Evolutionary conservation across 371 early-diverging fungal species (phyloP).

Genomic region (Mortierella sp.): DNA sequence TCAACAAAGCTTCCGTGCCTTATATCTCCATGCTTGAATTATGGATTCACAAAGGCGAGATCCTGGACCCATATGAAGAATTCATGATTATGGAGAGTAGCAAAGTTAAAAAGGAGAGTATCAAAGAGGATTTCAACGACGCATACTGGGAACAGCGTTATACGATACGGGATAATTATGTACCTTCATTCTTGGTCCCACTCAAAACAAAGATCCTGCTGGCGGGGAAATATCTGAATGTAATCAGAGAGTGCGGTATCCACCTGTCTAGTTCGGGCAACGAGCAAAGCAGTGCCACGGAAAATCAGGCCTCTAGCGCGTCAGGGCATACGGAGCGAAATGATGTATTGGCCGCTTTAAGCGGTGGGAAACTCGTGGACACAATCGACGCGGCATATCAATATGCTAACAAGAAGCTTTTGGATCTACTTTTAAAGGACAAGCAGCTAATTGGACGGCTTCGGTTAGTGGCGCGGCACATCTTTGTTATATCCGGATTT

Average conservation of each 20-base stretch:
- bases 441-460: slow-evolving; percentile 80
- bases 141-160: slow-evolving; percentile 90
- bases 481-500: neutral
- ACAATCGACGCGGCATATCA: slow-evolving; percentile 84
- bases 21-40: slow-evolving; percentile 83
- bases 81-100: slow-evolving; percentile 87
- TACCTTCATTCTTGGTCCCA: slow-evolving; percentile 85
- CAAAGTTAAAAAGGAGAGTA: slow-evolving; percentile 70
- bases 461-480: slow-evolving; percentile 59
- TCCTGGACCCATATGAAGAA: slow-evolving; percentile 88
- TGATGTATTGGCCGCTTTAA: slow-evolving; percentile 52
- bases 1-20: slow-evolving; percentile 83
- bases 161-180: slow-evolving; percentile 68
- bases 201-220: slow-evolving; percentile 83
- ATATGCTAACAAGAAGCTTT: slow-evolving; percentile 79
- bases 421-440: slow-evolving; percentile 77
- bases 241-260: slow-evolving; percentile 88
- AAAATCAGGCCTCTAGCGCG: slow-evolving; percentile 63
- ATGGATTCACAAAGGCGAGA: slow-evolving; percentile 93
- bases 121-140: slow-evolving; percentile 82
- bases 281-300: neutral
- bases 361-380: slow-evolving; percentile 51
- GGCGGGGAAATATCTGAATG: slow-evolving; percentile 96
- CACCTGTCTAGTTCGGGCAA: slow-evolving; percentile 57
- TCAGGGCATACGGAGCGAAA: slow-evolving; percentile 72